These are phyloP conservation scores for Alternaria tenuissima DNA, from an alignment of 2,329 filamentous ascomycete genomes.

Conservation along the genomic window DNA sequence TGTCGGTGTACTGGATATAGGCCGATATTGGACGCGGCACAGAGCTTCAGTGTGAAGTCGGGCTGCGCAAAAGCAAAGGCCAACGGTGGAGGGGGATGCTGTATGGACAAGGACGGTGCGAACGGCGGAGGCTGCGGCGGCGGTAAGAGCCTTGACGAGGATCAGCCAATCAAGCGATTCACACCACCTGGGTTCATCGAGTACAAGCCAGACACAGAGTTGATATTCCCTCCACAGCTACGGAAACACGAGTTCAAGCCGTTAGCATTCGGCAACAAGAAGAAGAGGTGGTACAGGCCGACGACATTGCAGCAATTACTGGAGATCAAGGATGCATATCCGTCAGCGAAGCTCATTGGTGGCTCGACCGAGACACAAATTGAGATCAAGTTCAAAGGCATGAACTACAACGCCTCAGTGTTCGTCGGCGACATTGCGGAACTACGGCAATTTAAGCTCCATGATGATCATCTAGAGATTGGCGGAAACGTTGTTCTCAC, in stretches of 20 bases:
- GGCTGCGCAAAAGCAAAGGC: constrained; percentile 64
- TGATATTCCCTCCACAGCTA: constrained; percentile 90
- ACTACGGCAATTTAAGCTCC: constrained; percentile 80
- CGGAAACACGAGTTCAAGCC: constrained; percentile 84
- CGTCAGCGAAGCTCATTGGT: constrained; percentile 90
- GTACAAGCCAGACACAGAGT: constrained; percentile 90
- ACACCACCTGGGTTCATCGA: constrained; percentile 91
- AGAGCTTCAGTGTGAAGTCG: constrained; percentile 76
- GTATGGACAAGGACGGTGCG: constrained; percentile 65
- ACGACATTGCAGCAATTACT: constrained; percentile 86
- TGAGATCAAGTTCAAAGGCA: constrained; percentile 96
- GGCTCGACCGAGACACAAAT: constrained; percentile 98
- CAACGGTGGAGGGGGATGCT: constrained; percentile 73
- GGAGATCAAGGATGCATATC: constrained; percentile 87
- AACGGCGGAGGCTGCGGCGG: constrained; percentile 56
- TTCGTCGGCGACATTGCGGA: constrained; percentile 94
- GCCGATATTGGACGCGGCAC: constrained; percentile 91
- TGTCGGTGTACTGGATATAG: constrained; percentile 96
- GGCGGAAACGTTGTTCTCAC: constrained; percentile 93
- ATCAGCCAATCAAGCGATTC: constrained; percentile 67
- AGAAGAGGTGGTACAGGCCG: constrained; percentile 91
- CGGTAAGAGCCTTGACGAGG: constrained; percentile 52
- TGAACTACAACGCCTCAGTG: constrained; percentile 88
- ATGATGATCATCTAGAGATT: constrained; percentile 84
- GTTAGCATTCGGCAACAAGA: constrained; percentile 90